These are phyloP conservation scores for Jaminaea rosea DNA, from an alignment of 1,284 basidiomycete species.

Conservation along the genomic window DNA sequence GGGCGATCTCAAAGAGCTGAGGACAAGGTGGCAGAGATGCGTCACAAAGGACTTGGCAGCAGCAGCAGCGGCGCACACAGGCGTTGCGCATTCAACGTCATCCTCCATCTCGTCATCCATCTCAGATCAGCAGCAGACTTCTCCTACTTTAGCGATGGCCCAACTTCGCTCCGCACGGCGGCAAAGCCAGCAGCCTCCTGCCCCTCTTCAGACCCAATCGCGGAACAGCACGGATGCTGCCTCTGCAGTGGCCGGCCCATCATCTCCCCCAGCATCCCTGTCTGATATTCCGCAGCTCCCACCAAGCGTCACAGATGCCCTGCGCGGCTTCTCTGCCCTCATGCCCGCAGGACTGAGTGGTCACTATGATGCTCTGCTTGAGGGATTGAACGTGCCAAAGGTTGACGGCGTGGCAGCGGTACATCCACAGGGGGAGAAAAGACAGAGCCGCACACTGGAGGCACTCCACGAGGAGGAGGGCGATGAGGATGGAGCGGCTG, in stretches of 20 bases:
- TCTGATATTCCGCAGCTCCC: not conserved
- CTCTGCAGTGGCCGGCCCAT: not conserved
- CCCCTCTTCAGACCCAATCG: no score
- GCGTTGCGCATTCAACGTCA: no score
- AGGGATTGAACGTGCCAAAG: not conserved
- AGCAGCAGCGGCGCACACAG: no score
- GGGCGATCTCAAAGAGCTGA: not conserved
- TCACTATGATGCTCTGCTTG: not conserved
- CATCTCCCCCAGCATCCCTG: not conserved
- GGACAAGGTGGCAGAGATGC: not conserved
- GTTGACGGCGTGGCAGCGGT: not conserved
- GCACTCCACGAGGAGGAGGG: not conserved
- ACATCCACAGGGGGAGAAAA: not conserved
- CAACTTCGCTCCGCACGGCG: not conserved
- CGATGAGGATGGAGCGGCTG: not conserved
- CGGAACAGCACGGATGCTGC: no score
- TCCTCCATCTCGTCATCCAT: no score
- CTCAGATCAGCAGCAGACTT: no score
- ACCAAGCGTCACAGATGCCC: not conserved
- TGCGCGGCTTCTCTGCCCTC: not conserved
- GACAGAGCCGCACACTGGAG: not conserved
- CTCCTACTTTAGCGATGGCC: not conserved
- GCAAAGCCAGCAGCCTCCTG: no score
- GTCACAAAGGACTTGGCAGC: not conserved
- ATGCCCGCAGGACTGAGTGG: not conserved